Base-by-base conservation (phyloP, 2,329 filamentous ascomycete genomes). In the Aspergillaceae sp. region DNA sequence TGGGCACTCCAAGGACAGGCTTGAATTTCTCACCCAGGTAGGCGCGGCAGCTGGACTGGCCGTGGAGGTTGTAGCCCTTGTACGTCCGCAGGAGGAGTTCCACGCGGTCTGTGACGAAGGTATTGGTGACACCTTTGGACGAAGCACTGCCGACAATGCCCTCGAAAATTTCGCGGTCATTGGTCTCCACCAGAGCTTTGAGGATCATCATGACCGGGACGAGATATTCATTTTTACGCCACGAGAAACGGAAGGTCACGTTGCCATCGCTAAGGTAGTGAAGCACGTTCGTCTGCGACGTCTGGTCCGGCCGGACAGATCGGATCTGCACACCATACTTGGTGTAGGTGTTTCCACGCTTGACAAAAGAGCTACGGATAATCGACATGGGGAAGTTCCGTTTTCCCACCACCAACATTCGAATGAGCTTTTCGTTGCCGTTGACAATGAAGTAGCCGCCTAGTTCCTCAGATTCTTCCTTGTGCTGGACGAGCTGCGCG, bases 361-460 rank as follows among this genome's bases (percentile, higher is more conserved):
- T 90, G 53, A 80, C 78, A 72, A 97, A 98, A 56, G 90, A 94
- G 42, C 85, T 83, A 63, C 92, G 86, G 57, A 87, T 80, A 65
- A 97, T 96, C 41, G 91, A 91, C 80, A 96, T 86, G 43, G 92
- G 91, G 62, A 88, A 96, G 67, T 98, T 98, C 61, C 92, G 79
- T 67, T 87, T 82, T 63, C 89, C 88, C 51, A 97, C 80, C 53
- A 95, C 83, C 51, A 98, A 76, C 74, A 97, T 82, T 62, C 92
- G 87, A 58, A 97, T 89, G 48, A 97, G 80, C 73, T 96, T 97
- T 68, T 98, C 92, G 61, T 90, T 95, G 54, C 92, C 92, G 65
- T 98, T 98, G 60, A 98, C 86, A 59, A 98, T 82, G 63, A 97
- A 98, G 67, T 97, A 98, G 40, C 92, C 92, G 34, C 92, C 92